phyloP scores from a whole-genome alignment of 768 basidiomycete species.

The Termitomyces sp. region DNA sequence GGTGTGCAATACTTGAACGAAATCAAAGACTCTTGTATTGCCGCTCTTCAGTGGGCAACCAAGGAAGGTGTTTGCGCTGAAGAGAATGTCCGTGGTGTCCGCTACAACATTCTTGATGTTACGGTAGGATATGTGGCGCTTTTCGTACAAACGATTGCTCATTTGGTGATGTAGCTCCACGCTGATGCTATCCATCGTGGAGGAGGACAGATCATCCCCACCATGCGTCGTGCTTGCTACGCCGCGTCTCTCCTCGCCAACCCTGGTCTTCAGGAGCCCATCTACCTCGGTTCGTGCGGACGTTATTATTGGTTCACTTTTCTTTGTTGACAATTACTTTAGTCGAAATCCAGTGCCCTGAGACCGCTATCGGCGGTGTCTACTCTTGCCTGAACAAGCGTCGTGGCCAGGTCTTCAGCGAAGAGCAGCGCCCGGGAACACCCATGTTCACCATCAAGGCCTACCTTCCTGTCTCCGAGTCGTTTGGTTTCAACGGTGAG shows the following conservation, averaged over 20 bases:
- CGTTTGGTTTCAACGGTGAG: conserved; percentile 97
- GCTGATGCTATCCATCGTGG: conserved; percentile 99
- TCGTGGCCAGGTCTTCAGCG: conserved; percentile 97
- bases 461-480: conserved; percentile 87
- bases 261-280: conserved; percentile 92
- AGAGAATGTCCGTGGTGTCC: conserved; percentile 98
- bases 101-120: conserved; percentile 94
- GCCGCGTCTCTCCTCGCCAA: conserved; percentile 91
- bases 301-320: neutral
- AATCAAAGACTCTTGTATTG: conserved; percentile 99
- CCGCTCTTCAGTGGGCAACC: conserved; percentile 99
- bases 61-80: conserved; percentile 96
- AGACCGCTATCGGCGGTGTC: conserved; percentile 96
- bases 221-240: conserved; percentile 93
- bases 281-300: conserved; percentile 74
- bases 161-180: conserved; percentile 61
- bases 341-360: conserved; percentile 99
- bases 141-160: neutral
- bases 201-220: conserved; percentile 98
- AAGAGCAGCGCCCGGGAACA: conserved; percentile 97
- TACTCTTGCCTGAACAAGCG: conserved; percentile 93
- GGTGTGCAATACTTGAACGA: conserved; percentile 98
- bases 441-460: conserved; percentile 99
- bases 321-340: conserved; percentile 15
- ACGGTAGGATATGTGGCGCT: conserved; percentile 52